These are phyloP conservation scores for Leccinellum luteum DNA, from an alignment of 768 basidiomycete species.

Conservation along the genomic window DNA sequence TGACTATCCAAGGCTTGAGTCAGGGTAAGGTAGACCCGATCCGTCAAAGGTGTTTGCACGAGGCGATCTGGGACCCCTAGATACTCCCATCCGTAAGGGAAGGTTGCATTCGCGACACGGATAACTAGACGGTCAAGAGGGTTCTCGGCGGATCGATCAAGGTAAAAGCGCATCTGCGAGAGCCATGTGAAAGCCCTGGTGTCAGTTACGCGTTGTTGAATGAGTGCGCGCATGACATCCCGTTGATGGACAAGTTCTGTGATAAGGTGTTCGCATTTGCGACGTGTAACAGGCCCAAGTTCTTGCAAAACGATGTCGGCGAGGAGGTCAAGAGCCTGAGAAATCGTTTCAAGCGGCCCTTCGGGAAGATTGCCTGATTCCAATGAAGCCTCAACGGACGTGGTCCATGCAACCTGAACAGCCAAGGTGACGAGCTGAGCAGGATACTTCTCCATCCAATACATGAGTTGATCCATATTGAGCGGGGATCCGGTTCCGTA, in stretches of 20 bases:
- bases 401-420: conserved; percentile 93
- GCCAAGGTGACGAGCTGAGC: conserved; percentile 97
- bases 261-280: conserved; percentile 98
- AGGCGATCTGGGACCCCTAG: conserved; percentile 95
- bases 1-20: conserved; percentile 95
- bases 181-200: conserved; percentile 85
- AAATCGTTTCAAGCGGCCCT: conserved; percentile 67
- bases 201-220: conserved; percentile 61
- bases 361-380: conserved; percentile 56
- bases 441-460: conserved; percentile 92
- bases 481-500: conserved; percentile 66
- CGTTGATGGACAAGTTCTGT: conserved; percentile 98
- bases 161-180: conserved; percentile 98
- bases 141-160: conserved; percentile 66
- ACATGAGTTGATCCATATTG: conserved; percentile 66
- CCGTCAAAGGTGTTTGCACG: conserved; percentile 97
- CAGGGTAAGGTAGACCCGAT: conserved; percentile 92
- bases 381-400: conserved; percentile 71
- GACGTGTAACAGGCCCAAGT: conserved; percentile 84
- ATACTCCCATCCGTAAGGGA: conserved; percentile 99
- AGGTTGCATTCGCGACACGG: conserved; percentile 84
- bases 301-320: conserved; percentile 95
- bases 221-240: conserved; percentile 84
- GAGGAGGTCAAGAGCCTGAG: conserved; percentile 87
- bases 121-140: conserved; percentile 81